Evolutionary conservation across 495 filamentous ascomycete species (phyloP).

Genomic region (Paragyromitra xinjiangensis): DNA sequence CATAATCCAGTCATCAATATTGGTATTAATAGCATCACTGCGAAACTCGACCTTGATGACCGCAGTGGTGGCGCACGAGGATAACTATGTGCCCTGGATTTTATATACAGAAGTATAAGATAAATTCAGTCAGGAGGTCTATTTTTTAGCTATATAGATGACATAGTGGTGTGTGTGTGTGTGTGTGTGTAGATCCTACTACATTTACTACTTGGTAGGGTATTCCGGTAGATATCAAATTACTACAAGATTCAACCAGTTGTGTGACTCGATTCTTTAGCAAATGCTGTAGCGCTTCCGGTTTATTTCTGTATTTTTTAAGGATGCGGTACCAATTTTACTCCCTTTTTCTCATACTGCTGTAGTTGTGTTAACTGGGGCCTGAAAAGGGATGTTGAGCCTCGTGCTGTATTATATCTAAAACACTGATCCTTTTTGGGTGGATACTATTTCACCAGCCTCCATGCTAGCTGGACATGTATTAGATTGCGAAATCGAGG

Average conservation of each 20-base stretch:
- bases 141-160: background rate
- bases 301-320: no score
- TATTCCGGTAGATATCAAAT: no score
- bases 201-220: background rate
- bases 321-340: no score
- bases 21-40: background rate
- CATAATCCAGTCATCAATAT: background rate
- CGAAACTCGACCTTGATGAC: background rate
- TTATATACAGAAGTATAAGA: background rate
- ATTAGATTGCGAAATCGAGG: constrained; percentile 37
- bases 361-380: background rate
- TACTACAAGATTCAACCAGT: no score
- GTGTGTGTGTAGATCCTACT: background rate
- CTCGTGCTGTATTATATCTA: background rate
- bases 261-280: no score
- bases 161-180: background rate
- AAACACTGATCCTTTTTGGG: background rate
- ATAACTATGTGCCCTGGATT: background rate
- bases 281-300: no score
- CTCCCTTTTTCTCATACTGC: no score
- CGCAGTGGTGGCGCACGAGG: background rate
- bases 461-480: background rate
- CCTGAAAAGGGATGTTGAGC: background rate
- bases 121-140: background rate
- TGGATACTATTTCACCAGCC: constrained; percentile 4